Evolutionary conservation across 257 asterid genomes (phyloP), one percentile per base, ranked within the genome.

Genomic region (Salvia miltiorrhiza): DNA sequence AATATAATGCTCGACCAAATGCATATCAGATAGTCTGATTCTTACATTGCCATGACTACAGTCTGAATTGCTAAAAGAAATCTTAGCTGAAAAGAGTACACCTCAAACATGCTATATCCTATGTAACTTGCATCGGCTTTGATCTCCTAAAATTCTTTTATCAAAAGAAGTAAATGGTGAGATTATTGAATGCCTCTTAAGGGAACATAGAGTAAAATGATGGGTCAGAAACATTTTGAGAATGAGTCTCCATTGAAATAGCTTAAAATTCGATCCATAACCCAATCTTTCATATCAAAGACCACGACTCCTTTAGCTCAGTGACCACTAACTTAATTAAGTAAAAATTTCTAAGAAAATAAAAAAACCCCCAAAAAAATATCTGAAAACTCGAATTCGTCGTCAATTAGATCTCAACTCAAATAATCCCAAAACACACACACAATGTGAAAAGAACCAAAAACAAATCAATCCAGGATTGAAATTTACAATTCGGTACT

Each of bases 361-460:
- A 20, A 24, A 45, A 12, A 37, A 54, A 75, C 11, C 28, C 33
- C 12, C 23, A 26, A 21, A 45, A 70, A 30, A 55, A 23, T 44
- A 28, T 16, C 43, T 14, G 14, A 19, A 30, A 17, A 70, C 16
- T 33, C 24, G 47, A 40, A 11, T 14, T 33, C 56, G 21, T 56
- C 64, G 63, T 76, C 75, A 54, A 16, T 57, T 62, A 71, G 73
- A 71, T 75, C 78, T 79, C 71, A 55, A 57, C 56, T 53, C 28
- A 17, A 45, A 45, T 53, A 45, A 16, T 67, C 28, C 28, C 14
- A n/a, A 60, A 23, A 24, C 35, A 12, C 57, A 10, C 9, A 1
- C 11, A 50, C 0, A 50, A n/a, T n/a, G n/a, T n/a, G n/a, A n/a
- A 24, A 17, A 17, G 12, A 48, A 48, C 33, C n/a, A 8, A 19